These are phyloP conservation scores for Thelephora terrestris DNA, from an alignment of 1,284 basidiomycete genomes.

Conservation along the genomic window DNA sequence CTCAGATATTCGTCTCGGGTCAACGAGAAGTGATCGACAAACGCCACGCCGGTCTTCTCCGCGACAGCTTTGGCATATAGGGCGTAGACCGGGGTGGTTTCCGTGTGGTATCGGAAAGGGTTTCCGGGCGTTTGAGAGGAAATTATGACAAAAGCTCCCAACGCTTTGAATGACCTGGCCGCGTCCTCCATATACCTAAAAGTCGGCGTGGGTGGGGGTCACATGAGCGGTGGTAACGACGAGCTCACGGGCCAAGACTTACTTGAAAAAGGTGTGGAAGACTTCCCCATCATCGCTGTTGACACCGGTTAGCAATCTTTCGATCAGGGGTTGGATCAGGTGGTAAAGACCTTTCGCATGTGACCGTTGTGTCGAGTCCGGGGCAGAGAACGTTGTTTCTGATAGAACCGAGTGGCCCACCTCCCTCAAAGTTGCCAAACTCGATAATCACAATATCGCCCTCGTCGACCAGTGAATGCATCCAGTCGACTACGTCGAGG, in stretches of 20 bases:
- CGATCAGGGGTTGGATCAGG: constrained; percentile 5
- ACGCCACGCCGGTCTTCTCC: constrained; percentile 27
- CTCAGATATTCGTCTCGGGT: constrained; percentile 31
- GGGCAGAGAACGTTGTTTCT: too few relatives aligned
- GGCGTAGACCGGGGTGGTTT: constrained; percentile 29
- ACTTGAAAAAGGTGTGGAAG: background rate
- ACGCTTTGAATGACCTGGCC: constrained; percentile 30
- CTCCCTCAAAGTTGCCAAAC: constrained; percentile 38
- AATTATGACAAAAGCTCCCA: constrained; percentile 37
- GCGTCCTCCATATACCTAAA: constrained; percentile 29
- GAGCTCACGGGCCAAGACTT: constrained; percentile 1
- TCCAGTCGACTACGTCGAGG: too few relatives aligned
- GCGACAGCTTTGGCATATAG: constrained; percentile 33
- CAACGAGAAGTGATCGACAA: constrained; percentile 38
- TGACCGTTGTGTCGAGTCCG: too few relatives aligned
- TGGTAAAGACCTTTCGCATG: constrained; percentile 21
- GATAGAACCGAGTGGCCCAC: constrained; percentile 16
- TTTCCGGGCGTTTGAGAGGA: constrained; percentile 41
- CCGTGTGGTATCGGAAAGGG: constrained; percentile 27
- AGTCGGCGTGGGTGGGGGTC: too few relatives aligned
- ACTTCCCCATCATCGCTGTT: background rate
- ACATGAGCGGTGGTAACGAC: constrained; percentile 2
- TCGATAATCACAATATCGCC: constrained; percentile 35
- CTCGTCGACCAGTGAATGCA: background rate
- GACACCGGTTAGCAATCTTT: constrained; percentile 5